Conservation (phyloP, 441 rosid genomes). For the Erysimum pusillum region DNA sequence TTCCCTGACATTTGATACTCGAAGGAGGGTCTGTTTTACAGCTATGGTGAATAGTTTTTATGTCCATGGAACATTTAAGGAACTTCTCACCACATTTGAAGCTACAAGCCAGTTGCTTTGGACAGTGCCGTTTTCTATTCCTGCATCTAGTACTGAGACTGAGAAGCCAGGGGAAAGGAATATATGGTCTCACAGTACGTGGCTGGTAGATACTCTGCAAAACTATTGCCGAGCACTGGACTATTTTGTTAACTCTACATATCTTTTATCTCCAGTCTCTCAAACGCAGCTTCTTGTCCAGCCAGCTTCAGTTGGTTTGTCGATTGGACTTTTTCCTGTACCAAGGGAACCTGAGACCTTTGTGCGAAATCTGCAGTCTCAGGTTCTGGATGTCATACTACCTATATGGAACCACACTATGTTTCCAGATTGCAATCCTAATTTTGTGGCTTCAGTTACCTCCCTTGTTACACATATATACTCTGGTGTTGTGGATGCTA, state of each 20-base stretch:
- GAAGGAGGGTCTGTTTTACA: conserved; percentile 84
- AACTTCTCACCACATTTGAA: conserved; percentile 92
- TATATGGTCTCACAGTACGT: conserved; percentile 68
- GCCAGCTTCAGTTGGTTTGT: conserved; percentile 88
- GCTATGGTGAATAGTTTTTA: conserved; percentile 90
- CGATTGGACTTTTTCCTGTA: conserved; percentile 87
- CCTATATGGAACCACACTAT: conserved; percentile 90
- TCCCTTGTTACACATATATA: conserved; percentile 84
- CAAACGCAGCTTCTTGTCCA: conserved; percentile 94
- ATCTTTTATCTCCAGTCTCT: conserved; percentile 78
- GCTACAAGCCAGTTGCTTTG: conserved; percentile 95
- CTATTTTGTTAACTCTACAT: conserved; percentile 85
- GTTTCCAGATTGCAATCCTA: conserved; percentile 83
- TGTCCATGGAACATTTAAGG: conserved; percentile 91
- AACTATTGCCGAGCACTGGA: conserved; percentile 84
- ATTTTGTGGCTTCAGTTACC: conserved; percentile 76
- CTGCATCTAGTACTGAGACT: conserved; percentile 62
- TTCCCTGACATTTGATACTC: conserved; percentile 83
- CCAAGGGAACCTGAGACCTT: conserved; percentile 95
- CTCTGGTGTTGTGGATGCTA: conserved; percentile 93
- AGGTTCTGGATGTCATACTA: conserved; percentile 88
- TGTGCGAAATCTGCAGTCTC: conserved; percentile 87
- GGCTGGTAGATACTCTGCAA: conserved; percentile 90
- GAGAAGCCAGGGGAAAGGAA: conserved; percentile 80
- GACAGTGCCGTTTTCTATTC: conserved; percentile 69